These are phyloP conservation scores for Colletotrichum limetticola DNA, from an alignment of 2,329 filamentous ascomycete genomes.

Conservation along the genomic window DNA sequence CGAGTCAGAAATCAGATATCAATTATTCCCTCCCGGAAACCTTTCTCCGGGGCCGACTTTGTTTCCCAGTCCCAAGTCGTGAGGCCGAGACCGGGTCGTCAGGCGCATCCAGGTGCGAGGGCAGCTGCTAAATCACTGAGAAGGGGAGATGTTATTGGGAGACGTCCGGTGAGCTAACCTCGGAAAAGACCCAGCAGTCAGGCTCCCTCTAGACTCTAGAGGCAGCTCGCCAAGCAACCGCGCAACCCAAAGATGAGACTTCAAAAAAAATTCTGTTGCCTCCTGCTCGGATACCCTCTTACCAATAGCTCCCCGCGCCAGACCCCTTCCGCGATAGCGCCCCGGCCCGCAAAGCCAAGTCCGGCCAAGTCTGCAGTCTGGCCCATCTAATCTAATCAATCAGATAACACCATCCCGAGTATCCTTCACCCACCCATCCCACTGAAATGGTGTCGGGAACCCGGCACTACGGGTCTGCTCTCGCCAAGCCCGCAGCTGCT, in stretches of 20 bases:
- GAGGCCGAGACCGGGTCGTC: no score
- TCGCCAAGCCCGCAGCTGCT: neutral
- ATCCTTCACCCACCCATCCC: neutral
- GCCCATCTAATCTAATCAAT: constrained; percentile 1
- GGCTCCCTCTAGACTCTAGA: neutral
- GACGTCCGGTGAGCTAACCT: no score
- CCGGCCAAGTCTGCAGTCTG: neutral
- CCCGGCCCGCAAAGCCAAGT: neutral
- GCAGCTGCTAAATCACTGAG: no score
- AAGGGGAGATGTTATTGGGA: no score
- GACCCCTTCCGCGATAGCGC: neutral
- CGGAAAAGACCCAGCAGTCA: neutral
- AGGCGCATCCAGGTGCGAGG: no score
- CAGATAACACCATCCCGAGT: neutral
- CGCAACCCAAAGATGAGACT: neutral
- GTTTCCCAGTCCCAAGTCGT: no score
- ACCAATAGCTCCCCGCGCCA: neutral
- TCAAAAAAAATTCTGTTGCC: neutral
- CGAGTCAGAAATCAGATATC: no score
- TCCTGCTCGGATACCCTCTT: neutral
- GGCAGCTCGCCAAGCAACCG: neutral
- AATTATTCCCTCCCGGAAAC: no score
- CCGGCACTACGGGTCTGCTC: neutral
- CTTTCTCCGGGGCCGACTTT: no score
- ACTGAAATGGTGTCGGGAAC: neutral